phyloP scores from a whole-genome alignment of 768 basidiomycete species.

The Melanogaster broomeanus region DNA sequence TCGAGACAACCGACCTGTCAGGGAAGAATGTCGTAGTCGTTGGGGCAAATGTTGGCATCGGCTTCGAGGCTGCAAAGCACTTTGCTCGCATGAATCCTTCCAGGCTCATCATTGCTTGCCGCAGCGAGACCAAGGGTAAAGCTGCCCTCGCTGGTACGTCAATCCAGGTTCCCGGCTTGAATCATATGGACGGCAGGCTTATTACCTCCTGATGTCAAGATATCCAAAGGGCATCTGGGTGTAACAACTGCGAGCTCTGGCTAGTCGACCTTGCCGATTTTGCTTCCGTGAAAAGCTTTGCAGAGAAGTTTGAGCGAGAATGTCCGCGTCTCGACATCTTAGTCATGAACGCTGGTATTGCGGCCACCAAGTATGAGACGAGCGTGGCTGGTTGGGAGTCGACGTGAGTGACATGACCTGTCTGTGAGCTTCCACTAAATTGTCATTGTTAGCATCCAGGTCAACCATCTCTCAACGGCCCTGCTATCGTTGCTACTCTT shows the following conservation, averaged over 20 bases:
- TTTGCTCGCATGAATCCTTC: conserved; percentile 25
- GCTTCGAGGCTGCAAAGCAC: conserved; percentile 25
- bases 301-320: conserved; percentile 23
- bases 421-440: background rate
- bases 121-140: conserved; percentile 13
- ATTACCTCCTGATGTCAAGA: conserved; percentile 9
- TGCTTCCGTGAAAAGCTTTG: conserved; percentile 42
- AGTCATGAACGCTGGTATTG: conserved; percentile 41
- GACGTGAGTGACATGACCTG: conserved; percentile 27
- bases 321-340: conserved; percentile 38
- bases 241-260: conserved; percentile 37
- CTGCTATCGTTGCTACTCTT: conserved; percentile 30
- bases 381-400: conserved; percentile 47
- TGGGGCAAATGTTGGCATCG: conserved; percentile 26
- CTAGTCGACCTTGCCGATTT: conserved; percentile 43
- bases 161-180: too few relatives aligned
- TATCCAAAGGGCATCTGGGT: conserved; percentile 22
- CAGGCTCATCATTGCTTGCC: conserved; percentile 20
- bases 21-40: conserved; percentile 27
- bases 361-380: conserved; percentile 6
- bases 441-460: conserved; percentile 22
- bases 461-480: conserved; percentile 30
- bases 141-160: conserved; percentile 19
- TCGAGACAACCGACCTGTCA: conserved; percentile 13
- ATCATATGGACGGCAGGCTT: too few relatives aligned